Evolutionary conservation across 202 grass and related monocot species (phyloP).

Genomic region (Dendrocalamus latiflorus): DNA sequence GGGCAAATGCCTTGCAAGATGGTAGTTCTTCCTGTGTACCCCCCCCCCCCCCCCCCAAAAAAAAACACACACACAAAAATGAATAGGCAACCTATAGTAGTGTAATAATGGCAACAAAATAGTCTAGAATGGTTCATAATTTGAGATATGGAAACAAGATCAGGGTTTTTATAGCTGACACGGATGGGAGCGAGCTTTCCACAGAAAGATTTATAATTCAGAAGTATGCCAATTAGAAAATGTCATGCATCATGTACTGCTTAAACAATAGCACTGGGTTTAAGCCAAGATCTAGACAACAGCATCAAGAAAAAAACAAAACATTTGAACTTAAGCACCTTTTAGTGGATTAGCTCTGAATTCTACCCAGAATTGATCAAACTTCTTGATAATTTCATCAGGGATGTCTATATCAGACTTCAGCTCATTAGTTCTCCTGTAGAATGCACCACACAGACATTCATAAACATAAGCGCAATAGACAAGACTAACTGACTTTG

Average conservation of each 20-base stretch:
- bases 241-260: not conserved
- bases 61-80: not conserved
- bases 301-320: not conserved
- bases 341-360: conserved; percentile 42
- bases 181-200: not conserved
- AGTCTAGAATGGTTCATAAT: not conserved
- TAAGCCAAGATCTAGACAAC: not conserved
- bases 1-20: conserved; percentile 79
- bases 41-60: too few species aligned
- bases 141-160: not conserved
- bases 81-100: not conserved
- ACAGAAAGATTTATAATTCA: not conserved
- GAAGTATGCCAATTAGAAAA: not conserved
- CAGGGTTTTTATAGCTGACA: not conserved
- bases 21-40: conserved; percentile 65
- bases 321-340: conserved; percentile 37
- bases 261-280: conserved; percentile 7
- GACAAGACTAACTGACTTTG: not conserved
- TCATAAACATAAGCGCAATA: not conserved
- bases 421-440: conserved; percentile 77
- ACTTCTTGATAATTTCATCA: conserved; percentile 46
- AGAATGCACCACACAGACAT: conserved; percentile 10
- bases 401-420: conserved; percentile 79
- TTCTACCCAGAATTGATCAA: conserved; percentile 59
- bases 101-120: not conserved